phyloP scores from a whole-genome alignment of 225 moss, liverwort and hornwort genomes.

The Rhytidiadelphus loreus region DNA sequence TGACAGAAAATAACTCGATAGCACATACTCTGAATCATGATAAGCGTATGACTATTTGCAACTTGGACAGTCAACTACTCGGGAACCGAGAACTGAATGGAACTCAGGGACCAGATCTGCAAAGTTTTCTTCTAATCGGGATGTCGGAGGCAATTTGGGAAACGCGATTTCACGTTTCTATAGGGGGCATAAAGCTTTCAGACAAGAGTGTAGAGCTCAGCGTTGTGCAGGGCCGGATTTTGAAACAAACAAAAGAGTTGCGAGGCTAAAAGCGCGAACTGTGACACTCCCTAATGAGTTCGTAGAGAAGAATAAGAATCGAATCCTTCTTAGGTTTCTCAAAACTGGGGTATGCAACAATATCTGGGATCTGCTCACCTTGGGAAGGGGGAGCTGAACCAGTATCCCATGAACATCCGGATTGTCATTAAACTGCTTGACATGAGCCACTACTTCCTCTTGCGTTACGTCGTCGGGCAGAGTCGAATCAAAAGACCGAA shows the following conservation, averaged over 20 bases:
- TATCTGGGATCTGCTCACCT: constrained; percentile 23
- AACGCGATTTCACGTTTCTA: neutral
- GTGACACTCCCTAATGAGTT: neutral
- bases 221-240: neutral
- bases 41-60: neutral
- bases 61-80: neutral
- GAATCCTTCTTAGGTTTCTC: neutral
- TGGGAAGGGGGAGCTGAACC: constrained; percentile 83
- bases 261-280: neutral
- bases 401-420: constrained; percentile 69
- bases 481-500: constrained; percentile 46
- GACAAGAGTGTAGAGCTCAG: neutral
- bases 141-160: neutral
- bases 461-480: constrained; percentile 50
- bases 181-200: neutral
- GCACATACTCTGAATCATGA: neutral
- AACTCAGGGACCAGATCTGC: neutral
- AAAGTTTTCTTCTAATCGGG: neutral
- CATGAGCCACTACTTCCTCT: constrained; percentile 44
- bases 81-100: neutral
- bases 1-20: neutral
- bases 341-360: neutral
- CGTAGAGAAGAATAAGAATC: neutral
- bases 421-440: constrained; percentile 61
- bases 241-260: neutral